These are phyloP conservation scores for Niveomyces coronatus DNA, from an alignment of 2,329 filamentous ascomycete genomes.

Conservation along the genomic window DNA sequence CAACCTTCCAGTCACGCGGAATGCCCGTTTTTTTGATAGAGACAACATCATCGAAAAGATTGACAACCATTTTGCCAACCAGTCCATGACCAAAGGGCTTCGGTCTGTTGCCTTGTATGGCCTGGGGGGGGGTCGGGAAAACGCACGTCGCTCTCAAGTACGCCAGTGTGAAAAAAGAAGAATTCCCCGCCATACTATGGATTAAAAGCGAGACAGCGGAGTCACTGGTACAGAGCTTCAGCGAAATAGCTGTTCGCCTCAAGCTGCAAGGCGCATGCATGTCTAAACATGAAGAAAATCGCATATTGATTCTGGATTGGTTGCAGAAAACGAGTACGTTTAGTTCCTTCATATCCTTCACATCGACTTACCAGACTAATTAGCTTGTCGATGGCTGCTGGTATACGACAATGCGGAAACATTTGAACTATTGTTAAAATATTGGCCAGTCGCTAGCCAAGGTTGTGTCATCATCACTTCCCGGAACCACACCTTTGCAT, in stretches of 20 bases:
- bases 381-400: conserved; percentile 9
- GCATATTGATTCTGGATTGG: conserved; percentile 9
- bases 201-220: conserved; percentile 6
- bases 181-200: conserved; percentile 11
- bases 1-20: not conserved
- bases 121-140: no score
- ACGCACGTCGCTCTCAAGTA: no score
- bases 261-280: conserved; percentile 4
- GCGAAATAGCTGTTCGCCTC: conserved; percentile 9
- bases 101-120: not conserved
- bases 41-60: not conserved
- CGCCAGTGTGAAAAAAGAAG: no score
- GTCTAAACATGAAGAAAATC: conserved; percentile 8
- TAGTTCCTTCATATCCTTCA: not conserved
- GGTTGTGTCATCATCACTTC: conserved; percentile 11
- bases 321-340: conserved; percentile 9
- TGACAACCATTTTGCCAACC: not conserved
- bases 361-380: not conserved
- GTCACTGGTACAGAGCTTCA: conserved; percentile 11
- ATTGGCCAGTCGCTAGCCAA: conserved; percentile 9
- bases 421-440: conserved; percentile 2
- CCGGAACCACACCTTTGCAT: conserved; percentile 6
- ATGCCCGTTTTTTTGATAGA: not conserved
- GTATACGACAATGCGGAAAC: conserved; percentile 11
- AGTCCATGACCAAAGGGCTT: not conserved